phyloP scores from a whole-genome alignment of 208 protist genomes.

The Novymonas esmeraldas region DNA sequence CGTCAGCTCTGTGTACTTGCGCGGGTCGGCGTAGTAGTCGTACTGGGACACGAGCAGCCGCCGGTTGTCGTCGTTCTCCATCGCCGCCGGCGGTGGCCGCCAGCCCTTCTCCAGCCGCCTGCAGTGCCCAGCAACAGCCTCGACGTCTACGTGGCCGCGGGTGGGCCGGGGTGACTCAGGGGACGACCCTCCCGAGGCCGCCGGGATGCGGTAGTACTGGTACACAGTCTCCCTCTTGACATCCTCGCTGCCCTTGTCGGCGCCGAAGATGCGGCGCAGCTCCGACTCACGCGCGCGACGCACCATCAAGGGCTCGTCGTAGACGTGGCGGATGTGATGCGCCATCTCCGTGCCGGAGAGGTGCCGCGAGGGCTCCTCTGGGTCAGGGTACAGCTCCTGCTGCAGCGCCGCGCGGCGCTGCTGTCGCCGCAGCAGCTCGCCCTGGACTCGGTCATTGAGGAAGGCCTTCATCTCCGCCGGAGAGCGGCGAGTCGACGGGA shows the following conservation, averaged over 20 bases:
- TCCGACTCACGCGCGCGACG: constrained; percentile 40
- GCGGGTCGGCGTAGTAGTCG: constrained; percentile 48
- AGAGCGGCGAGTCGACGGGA: constrained; percentile 44
- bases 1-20: constrained; percentile 29
- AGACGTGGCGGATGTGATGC: constrained; percentile 67
- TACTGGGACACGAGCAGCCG: constrained; percentile 60
- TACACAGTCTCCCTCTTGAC: constrained; percentile 29
- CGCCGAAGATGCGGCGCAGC: constrained; percentile 43
- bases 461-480: constrained; percentile 68
- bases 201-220: constrained; percentile 26
- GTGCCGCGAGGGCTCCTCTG: constrained; percentile 21
- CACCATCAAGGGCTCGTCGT: constrained; percentile 59
- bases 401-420: constrained; percentile 56
- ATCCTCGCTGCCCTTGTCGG: constrained; percentile 22
- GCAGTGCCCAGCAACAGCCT: constrained; percentile 22
- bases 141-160: not conserved
- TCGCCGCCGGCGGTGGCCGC: constrained; percentile 53
- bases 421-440: constrained; percentile 72
- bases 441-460: constrained; percentile 63
- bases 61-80: constrained; percentile 56
- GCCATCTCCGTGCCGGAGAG: constrained; percentile 38
- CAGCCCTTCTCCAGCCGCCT: constrained; percentile 47
- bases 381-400: constrained; percentile 62
- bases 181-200: constrained; percentile 18
- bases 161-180: not conserved